Evolutionary conservation across 371 early-diverging fungal genomes (phyloP).

Genomic region (Neoconidiobolus thromboides): DNA sequence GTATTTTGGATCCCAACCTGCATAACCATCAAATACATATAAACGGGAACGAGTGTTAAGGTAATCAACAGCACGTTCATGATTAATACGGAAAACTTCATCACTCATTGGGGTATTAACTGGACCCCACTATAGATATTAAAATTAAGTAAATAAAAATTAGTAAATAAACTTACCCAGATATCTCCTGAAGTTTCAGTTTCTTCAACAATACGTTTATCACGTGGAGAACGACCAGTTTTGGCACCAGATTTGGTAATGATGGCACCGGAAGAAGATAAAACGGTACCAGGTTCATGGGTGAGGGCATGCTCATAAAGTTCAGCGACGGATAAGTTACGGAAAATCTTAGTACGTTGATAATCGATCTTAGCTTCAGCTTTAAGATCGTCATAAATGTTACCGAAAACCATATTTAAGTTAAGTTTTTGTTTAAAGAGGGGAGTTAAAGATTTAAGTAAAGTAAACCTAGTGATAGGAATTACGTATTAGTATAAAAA

Average conservation of each 20-base stretch:
- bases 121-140: constrained; percentile 61
- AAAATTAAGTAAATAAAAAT: constrained; percentile 1
- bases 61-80: constrained; percentile 89
- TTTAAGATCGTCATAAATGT: constrained; percentile 5
- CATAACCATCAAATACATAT: constrained; percentile 88
- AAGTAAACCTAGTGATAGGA: no score
- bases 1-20: constrained; percentile 91
- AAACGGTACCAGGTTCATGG: constrained; percentile 68
- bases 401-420: constrained; percentile 2
- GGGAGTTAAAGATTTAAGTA: no score
- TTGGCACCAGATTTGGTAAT: constrained; percentile 79
- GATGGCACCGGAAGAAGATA: constrained; percentile 80
- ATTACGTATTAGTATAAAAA: no score
- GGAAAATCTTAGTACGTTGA: not conserved
- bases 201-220: constrained; percentile 95
- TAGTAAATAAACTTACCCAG: constrained; percentile 32
- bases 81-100: constrained; percentile 79
- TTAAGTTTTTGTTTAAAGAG: no score
- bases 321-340: constrained; percentile 38
- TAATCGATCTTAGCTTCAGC: constrained; percentile 6
- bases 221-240: constrained; percentile 72
- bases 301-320: constrained; percentile 89
- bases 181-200: constrained; percentile 52
- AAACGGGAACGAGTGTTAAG: constrained; percentile 82
- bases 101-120: constrained; percentile 82